Conservation (phyloP, 257 asterid genomes). For the Prunella vulgaris region DNA sequence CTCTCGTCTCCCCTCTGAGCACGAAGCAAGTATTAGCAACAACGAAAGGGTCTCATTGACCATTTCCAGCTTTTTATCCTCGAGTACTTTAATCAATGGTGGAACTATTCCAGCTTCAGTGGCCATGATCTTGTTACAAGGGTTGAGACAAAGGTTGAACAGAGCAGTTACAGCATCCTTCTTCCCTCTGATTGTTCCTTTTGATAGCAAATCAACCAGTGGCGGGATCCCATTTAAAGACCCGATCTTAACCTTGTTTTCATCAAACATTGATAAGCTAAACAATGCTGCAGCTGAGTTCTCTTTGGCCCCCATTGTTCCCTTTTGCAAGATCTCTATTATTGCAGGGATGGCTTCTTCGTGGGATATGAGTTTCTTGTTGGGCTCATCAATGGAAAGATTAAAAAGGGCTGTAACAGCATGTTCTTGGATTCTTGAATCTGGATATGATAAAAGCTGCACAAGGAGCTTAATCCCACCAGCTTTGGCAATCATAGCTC, state of each 20-base stretch:
- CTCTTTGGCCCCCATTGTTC: conserved; percentile 59
- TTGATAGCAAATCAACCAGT: conserved; percentile 40
- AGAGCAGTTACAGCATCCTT: conserved; percentile 84
- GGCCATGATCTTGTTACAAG: conserved; percentile 49
- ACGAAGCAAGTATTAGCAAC: conserved; percentile 46
- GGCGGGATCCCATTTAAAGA: conserved; percentile 67
- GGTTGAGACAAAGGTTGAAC: conserved; percentile 61
- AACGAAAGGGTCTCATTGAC: conserved; percentile 63
- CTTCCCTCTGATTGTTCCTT: conserved; percentile 72
- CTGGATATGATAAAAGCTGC: conserved; percentile 65
- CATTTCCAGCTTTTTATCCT: conserved; percentile 57
- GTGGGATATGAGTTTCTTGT: conserved; percentile 63
- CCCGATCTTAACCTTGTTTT: conserved; percentile 70
- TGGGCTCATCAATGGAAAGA: conserved; percentile 76
- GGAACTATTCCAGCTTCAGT: conserved; percentile 61
- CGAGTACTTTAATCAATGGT: conserved; percentile 40
- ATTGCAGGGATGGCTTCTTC: conserved; percentile 60
- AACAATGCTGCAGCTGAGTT: conserved; percentile 86
- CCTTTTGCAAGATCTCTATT: conserved; percentile 55
- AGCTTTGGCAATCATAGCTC: conserved; percentile 48
- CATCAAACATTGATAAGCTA: conserved; percentile 81
- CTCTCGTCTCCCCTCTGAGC: conserved; percentile 57
- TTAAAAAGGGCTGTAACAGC: conserved; percentile 79
- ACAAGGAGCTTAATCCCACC: conserved; percentile 74
- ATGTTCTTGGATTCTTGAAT: conserved; percentile 72